phyloP scores from a whole-genome alignment of 2,329 filamentous ascomycete species.

The Alternaria alternata region DNA sequence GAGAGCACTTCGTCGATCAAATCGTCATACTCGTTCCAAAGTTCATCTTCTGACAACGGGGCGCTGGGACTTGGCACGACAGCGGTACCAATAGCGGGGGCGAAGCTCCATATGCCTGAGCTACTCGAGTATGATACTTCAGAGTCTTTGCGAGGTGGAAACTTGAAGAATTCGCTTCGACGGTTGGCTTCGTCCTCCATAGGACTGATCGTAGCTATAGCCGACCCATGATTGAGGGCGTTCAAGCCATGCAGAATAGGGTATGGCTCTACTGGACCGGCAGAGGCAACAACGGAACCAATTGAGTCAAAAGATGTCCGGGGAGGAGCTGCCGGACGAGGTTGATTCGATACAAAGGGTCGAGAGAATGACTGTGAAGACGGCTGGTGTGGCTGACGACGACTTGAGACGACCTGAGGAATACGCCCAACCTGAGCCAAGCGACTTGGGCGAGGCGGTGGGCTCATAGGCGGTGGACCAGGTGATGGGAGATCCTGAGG shows the following conservation, averaged over 20 bases:
- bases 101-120: slow-evolving; percentile 67
- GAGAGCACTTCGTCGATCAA: slow-evolving; percentile 75
- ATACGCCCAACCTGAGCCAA: slow-evolving; percentile 86
- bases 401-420: slow-evolving; percentile 77
- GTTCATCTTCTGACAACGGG: slow-evolving; percentile 79
- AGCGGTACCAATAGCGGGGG: slow-evolving; percentile 66
- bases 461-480: slow-evolving; percentile 34
- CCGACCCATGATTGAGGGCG: slow-evolving; percentile 48
- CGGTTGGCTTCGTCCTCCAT: slow-evolving; percentile 40
- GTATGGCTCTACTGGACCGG: slow-evolving; percentile 44
- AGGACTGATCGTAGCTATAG: slow-evolving; percentile 47
- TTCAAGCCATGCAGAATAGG: slow-evolving; percentile 46
- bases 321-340: slow-evolving; percentile 44
- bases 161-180: slow-evolving; percentile 74
- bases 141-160: slow-evolving; percentile 77
- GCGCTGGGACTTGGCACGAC: slow-evolving; percentile 69
- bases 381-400: slow-evolving; percentile 68
- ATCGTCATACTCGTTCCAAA: slow-evolving; percentile 95
- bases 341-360: slow-evolving; percentile 69
- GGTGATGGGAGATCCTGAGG: slow-evolving; percentile 33
- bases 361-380: slow-evolving; percentile 85
- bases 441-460: slow-evolving; percentile 64
- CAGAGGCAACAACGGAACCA: slow-evolving; percentile 36
- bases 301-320: slow-evolving; percentile 46
- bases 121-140: slow-evolving; percentile 71